Base-by-base conservation (phyloP, 225 moss, liverwort and hornwort genomes). In the Pseudisothecium myosuroides region DNA sequence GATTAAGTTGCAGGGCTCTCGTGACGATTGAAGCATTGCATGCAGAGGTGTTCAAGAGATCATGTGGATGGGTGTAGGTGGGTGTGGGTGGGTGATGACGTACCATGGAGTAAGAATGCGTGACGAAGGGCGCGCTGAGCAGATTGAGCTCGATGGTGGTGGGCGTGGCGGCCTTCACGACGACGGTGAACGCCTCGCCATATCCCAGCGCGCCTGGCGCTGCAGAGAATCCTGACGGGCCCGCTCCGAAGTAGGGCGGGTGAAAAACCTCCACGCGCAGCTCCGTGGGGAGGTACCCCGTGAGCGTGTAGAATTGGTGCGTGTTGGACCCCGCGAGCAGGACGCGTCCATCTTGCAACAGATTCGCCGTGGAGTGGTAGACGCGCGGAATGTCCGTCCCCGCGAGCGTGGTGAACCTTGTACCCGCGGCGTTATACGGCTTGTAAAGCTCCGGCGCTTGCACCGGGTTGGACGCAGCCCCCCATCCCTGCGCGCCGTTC, bases 401-500 rank as follows among this genome's bases (percentile, higher is more conserved):
- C n/a, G 94, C 54, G 62, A 95, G 90, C 5, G 93, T 93, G 41
- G 83, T 29, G 87, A 95, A 93, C 6, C 94, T 84, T 12, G 94
- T 84, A 13, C 94, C 94, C 3, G 83, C 86, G 6, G 81, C 83
- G 65, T 89, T 83, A 78, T 65, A 7, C 9, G 94, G 92, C 11
- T 93, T 91, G 91, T 95, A 95, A 9, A 95, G 89, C 45, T 93
- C 90, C 5, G 94, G 94, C 9, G 88, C 91, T 61, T 83, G 88
- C 17, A 92, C 93, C 11, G 94, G 94, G 87, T 93, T 93, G 79
- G 90, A 81, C 11, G 94, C 94, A 41, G 64, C 83, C 3, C 87
- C 92, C 94, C 94, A 95, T 16, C 94, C 94, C n/a, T 95, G 94
- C 7, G 94, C 90, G 34, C 94, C 94, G 32, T 89, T 95, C 16